Percentiles rank a stretch among this genome's conserved stretches.
Evolutionary conservation across 140 eudicot species (phyloP).

Genomic region (Bidens hawaiensis): DNA sequence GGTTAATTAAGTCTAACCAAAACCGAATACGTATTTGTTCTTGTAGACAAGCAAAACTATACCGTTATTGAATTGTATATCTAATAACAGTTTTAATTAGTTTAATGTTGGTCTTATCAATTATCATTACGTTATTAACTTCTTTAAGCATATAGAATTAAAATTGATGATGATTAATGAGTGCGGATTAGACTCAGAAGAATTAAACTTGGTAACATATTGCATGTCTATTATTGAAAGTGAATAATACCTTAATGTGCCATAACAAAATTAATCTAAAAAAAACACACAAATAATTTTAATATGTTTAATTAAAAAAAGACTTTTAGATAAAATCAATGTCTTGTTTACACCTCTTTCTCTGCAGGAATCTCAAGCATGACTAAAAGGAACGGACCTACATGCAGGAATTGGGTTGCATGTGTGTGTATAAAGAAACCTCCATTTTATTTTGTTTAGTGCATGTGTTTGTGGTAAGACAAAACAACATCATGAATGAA

Average conservation of each 20-base stretch:
- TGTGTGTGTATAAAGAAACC: conserved; percentile 7
- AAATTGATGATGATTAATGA: background rate
- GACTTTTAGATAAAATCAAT: too few species aligned
- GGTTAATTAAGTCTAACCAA: too few species aligned
- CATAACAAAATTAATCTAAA: too few species aligned
- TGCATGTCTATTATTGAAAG: background rate
- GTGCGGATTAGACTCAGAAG: too few species aligned
- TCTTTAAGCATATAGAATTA: too few species aligned
- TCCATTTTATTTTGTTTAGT: background rate
- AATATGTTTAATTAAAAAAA: background rate
- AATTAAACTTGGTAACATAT: background rate
- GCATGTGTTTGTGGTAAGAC: conserved; percentile 11
- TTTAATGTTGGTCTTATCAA: too few species aligned
- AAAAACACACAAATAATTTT: too few species aligned
- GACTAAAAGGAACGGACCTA: conserved; percentile 5
- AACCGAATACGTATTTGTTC: too few species aligned
- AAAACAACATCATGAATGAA: conserved; percentile 12
- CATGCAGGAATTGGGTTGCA: conserved; percentile 21
- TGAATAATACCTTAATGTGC: background rate
- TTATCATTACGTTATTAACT: too few species aligned
- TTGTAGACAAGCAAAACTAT: background rate
- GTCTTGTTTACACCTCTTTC: background rate
- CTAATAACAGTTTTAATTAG: background rate
- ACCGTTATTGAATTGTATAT: background rate
- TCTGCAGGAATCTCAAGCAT: background rate